These are phyloP conservation scores for Russula sp. DNA, from an alignment of 768 basidiomycete genomes.

Conservation along the genomic window DNA sequence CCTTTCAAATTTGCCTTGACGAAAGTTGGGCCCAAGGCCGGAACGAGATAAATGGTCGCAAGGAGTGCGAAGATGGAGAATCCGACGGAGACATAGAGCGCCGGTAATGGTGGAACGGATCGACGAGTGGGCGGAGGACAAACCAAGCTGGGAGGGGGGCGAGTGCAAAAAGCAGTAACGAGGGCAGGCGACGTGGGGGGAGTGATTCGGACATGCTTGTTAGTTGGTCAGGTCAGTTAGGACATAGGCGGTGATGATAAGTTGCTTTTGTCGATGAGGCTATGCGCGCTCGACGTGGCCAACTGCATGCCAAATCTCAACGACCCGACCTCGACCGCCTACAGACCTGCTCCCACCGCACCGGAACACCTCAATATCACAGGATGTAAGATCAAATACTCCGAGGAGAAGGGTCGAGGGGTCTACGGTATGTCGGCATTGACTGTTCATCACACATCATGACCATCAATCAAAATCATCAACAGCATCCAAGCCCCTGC, in stretches of 20 bases:
- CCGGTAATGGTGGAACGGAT: conserved; percentile 64
- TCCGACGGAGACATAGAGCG: conserved; percentile 74
- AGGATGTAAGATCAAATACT: conserved; percentile 47
- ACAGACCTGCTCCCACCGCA: conserved; percentile 5
- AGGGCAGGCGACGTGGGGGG: conserved; percentile 24
- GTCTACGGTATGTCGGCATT: conserved; percentile 52
- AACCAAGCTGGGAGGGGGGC: conserved; percentile 73
- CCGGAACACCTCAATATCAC: conserved; percentile 30
- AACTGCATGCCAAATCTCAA: conserved; percentile 24
- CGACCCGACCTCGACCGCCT: conserved; percentile 18
- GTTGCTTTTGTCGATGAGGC: not conserved
- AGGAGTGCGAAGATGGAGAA: conserved; percentile 82
- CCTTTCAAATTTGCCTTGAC: conserved; percentile 81
- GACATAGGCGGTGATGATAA: not conserved
- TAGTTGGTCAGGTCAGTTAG: not conserved
- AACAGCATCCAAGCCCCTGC: conserved; percentile 52
- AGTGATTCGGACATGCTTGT: conserved; percentile 25
- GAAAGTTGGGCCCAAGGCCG: conserved; percentile 78
- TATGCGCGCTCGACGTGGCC: conserved; percentile 21
- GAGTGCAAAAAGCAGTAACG: conserved; percentile 52
- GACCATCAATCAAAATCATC: not conserved
- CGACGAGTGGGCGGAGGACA: conserved; percentile 64
- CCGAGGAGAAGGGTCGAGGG: conserved; percentile 54
- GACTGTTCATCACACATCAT: not conserved
- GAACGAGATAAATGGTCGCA: conserved; percentile 72